Base-by-base conservation (phyloP, 2,329 filamentous ascomycete species). In the Elsinoe australis region DNA sequence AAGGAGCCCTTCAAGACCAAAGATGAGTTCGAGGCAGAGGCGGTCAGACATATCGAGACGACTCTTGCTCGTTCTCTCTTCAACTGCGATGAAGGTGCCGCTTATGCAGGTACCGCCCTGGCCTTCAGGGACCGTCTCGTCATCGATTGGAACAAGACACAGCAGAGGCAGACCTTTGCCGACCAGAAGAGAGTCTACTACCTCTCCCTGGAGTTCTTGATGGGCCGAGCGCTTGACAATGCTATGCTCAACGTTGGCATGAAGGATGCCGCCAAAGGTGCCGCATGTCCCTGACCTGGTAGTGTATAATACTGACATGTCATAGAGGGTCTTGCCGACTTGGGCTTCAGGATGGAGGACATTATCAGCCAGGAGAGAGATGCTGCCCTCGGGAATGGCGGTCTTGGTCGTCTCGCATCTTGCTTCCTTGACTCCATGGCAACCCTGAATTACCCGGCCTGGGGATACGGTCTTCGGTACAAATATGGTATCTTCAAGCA, bases 401-500 rank as follows among this genome's bases (percentile, higher is more conserved):
- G 92, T 65, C 80, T 98, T 39, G 92, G 92, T 36, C 86, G 92
- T 59, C 78, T 98, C 41, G 92, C 92, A 10, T 92, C 92, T 31
- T 98, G 92, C 70, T 95, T 96, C 74, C 79, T 98, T 54, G 92
- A 98, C 71, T 95, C 89, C 59, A 72, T 98, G 62, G 92, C 92
- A 18, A 90, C 88, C 8, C 76, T 98, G 59, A 94, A 95, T 72
- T 95, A 85, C 65, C 87, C 92, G 7, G 92, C 92, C 15, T 98
- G 92, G 92, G 92, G 92, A 28, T 98, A 98, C 61, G 92, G 90
- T 49, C 72, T 98, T 57, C 81, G 92, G 61, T 98, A 98, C 72
- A 78, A 88, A 65, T 96, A 96, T 53, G 71, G 71, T 63, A 98
- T 98, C 65, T 98, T 98, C 80, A 96, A 96, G 73, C 92, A 98